Conservation (phyloP, 2,329 filamentous ascomycete species). For the Aspergillus texensis region DNA sequence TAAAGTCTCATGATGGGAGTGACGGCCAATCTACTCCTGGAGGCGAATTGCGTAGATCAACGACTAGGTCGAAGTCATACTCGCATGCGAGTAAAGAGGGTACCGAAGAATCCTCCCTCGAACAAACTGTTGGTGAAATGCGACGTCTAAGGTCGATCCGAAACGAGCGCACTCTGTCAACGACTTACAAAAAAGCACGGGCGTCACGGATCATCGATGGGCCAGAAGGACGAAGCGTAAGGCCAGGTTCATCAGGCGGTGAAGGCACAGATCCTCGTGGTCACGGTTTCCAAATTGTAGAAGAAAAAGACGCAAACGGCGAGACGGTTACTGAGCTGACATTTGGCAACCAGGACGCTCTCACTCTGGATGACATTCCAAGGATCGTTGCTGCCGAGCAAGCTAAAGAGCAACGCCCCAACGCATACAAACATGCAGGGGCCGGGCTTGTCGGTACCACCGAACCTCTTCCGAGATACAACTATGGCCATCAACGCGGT, state of each 20-base stretch:
- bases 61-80: slow-evolving; percentile 74
- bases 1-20: slow-evolving; percentile 66
- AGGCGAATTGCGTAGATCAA: slow-evolving; percentile 59
- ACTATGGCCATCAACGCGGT: slow-evolving; percentile 70
- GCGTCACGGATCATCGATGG: slow-evolving; percentile 92
- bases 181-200: slow-evolving; percentile 85
- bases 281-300: slow-evolving; percentile 73
- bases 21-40: slow-evolving; percentile 60
- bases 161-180: slow-evolving; percentile 91
- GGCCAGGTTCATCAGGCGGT: slow-evolving; percentile 72
- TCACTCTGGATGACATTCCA: slow-evolving; percentile 94
- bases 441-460: slow-evolving; percentile 65
- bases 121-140: slow-evolving; percentile 95
- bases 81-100: slow-evolving; percentile 63
- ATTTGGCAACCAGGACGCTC: slow-evolving; percentile 85
- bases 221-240: slow-evolving; percentile 67
- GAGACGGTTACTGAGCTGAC: slow-evolving; percentile 76
- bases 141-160: slow-evolving; percentile 87
- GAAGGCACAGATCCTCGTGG: slow-evolving; percentile 56
- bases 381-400: slow-evolving; percentile 95
- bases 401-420: slow-evolving; percentile 83
- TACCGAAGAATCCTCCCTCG: slow-evolving; percentile 73
- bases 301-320: slow-evolving; percentile 71
- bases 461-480: slow-evolving; percentile 65
- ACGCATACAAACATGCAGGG: slow-evolving; percentile 74